Evolutionary conservation across 2,329 filamentous ascomycete species (phyloP).

Genomic region (Madurella mycetomatis): DNA sequence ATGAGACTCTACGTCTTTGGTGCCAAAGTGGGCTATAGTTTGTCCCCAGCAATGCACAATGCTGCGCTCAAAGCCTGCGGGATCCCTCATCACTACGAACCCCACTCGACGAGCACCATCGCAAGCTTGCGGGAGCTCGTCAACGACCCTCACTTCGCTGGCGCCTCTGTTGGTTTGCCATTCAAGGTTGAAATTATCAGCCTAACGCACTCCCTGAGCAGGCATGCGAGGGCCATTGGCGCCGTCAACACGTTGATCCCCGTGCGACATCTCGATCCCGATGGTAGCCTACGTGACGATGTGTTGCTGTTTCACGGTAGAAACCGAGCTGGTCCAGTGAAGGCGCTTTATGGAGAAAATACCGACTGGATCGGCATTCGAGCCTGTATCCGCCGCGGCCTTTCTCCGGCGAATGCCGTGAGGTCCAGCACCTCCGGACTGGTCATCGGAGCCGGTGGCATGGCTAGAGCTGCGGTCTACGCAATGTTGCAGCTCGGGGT

Average conservation of each 20-base stretch:
- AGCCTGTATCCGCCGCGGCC: constrained; percentile 65
- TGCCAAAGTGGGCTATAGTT: constrained; percentile 65
- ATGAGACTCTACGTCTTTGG: constrained; percentile 72
- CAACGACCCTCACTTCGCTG: constrained; percentile 64
- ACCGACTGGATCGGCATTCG: constrained; percentile 79
- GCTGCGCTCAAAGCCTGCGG: constrained; percentile 63
- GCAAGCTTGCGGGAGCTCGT: constrained; percentile 61
- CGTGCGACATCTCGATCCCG: constrained; percentile 51
- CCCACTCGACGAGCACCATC: constrained; percentile 58
- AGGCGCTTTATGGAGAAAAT: constrained; percentile 71
- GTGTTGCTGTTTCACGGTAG: constrained; percentile 50
- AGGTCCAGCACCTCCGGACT: constrained; percentile 52
- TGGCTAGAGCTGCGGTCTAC: constrained; percentile 74
- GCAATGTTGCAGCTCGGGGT: constrained; percentile 74
- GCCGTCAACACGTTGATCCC: constrained; percentile 74
- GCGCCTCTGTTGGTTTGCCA: constrained; percentile 66
- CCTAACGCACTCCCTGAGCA: constrained; percentile 64
- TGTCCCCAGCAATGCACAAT: constrained; percentile 76
- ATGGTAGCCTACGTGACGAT: constrained; percentile 54
- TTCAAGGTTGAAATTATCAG: constrained; percentile 72
- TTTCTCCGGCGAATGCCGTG: constrained; percentile 67
- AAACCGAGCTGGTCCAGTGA: constrained; percentile 61
- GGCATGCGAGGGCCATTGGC: constrained; percentile 69
- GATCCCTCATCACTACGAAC: constrained; percentile 64
- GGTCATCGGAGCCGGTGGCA: constrained; percentile 65